phyloP scores from a whole-genome alignment of 768 basidiomycete species.

The Amanita muscaria region DNA sequence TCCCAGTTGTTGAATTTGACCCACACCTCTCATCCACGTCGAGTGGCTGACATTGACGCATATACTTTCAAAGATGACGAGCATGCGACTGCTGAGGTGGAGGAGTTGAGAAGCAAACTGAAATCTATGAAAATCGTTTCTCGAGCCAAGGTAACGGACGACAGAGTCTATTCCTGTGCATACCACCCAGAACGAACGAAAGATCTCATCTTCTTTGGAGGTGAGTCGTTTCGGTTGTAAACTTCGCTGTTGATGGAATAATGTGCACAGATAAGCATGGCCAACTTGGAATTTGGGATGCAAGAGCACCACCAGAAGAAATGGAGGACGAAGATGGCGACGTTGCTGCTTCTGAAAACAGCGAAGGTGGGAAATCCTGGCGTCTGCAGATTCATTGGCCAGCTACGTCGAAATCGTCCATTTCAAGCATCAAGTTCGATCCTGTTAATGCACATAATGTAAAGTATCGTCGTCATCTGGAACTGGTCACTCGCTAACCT shows the following conservation, averaged over 20 bases:
- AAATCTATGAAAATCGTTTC: conserved; percentile 55
- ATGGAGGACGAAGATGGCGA: conserved; percentile 57
- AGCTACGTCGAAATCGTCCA: conserved; percentile 67
- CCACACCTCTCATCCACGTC: conserved; percentile 27
- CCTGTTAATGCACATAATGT: conserved; percentile 71
- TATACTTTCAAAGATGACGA: conserved; percentile 42
- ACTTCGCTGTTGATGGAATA: not conserved
- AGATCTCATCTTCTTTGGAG: conserved; percentile 84
- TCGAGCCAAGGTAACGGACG: conserved; percentile 71
- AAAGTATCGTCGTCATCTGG: conserved; percentile 14
- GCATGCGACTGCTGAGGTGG: conserved; percentile 39
- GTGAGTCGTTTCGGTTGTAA: conserved; percentile 24
- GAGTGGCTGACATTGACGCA: conserved; percentile 37
- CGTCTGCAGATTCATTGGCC: conserved; percentile 81
- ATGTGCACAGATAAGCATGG: conserved; percentile 64
- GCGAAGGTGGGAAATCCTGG: conserved; percentile 72
- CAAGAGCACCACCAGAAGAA: conserved; percentile 61
- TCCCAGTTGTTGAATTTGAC: conserved; percentile 33
- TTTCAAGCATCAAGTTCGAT: conserved; percentile 71
- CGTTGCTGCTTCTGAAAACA: conserved; percentile 26
- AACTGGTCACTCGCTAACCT: not conserved
- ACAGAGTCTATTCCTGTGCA: conserved; percentile 67
- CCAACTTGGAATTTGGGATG: conserved; percentile 81
- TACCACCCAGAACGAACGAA: conserved; percentile 77
- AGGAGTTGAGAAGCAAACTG: conserved; percentile 46